A percentile compares a stretch with the other conserved stretches of the same genome.
Conservation (phyloP, 1,284 basidiomycete species). For the Cutaneotrichosporon cyanovorans region DNA sequence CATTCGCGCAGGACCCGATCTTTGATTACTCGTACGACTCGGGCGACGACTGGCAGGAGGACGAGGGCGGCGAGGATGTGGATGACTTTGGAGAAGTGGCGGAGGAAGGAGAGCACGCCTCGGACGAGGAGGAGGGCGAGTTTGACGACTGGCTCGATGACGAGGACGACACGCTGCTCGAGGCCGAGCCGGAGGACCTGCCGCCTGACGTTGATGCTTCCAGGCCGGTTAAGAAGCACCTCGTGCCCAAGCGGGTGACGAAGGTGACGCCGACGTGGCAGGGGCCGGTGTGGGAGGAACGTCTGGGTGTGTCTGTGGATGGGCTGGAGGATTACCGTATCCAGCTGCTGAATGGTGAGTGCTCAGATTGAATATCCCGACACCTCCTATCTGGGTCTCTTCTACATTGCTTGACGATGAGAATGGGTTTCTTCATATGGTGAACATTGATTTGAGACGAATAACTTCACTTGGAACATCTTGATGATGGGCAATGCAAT, state of each 20-base stretch:
- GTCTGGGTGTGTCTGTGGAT: constrained; percentile 29
- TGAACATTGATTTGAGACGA: no score
- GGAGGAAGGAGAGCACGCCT: constrained; percentile 28
- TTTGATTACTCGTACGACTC: constrained; percentile 46
- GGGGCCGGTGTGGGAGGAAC: constrained; percentile 41
- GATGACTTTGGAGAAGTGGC: constrained; percentile 29
- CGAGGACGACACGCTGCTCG: constrained; percentile 16
- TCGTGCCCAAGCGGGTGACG: constrained; percentile 34
- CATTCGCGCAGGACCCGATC: constrained; percentile 41
- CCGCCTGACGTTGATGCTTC: constrained; percentile 29
- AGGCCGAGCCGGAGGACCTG: constrained; percentile 31
- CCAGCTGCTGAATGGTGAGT: constrained; percentile 43
- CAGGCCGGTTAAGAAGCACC: constrained; percentile 10
- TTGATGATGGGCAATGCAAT: no score
- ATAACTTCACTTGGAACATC: no score
- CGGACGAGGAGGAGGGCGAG: constrained; percentile 34
- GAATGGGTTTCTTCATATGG: no score
- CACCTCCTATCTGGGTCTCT: no score
- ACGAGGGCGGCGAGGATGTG: constrained; percentile 39
- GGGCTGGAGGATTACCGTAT: constrained; percentile 38
- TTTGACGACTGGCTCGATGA: constrained; percentile 44
- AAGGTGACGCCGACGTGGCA: constrained; percentile 39
- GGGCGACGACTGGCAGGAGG: constrained; percentile 45
- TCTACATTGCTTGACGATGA: no score
- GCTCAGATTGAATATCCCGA: no score